Base-by-base conservation (phyloP, 2,329 filamentous ascomycete species). In the Penicillium sp. region DNA sequence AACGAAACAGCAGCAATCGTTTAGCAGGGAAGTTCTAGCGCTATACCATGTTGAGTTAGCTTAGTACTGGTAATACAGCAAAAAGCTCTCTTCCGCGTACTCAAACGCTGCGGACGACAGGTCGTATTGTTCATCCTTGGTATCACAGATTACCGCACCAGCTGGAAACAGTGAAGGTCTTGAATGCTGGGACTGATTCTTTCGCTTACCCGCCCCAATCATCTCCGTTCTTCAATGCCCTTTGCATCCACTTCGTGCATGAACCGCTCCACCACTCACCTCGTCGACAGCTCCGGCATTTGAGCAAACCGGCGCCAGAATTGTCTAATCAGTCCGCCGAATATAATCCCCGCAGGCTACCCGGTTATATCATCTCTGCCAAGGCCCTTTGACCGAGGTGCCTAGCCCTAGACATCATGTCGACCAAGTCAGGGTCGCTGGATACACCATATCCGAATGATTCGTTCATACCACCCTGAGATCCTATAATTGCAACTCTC, bases 161-260 rank as follows among this genome's bases (percentile, higher is more conserved):
- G 8, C 22, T 31, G 4, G 10, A n/a, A 3, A 0, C 8, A 28
- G 5, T 15, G 15, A 28, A 28, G 3, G 1, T 11, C 22, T 1
- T 20, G 20, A 20, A 2, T 20, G 20, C 14, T 15, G 0, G 11
- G n/a, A 4, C 42, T 2, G 7, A 5, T 7, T 45, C n/a, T 20
- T 54, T 25, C 31, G 47, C 56, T 63, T 62, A 62, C n/a, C 63
- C 63, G 61, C 15, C 49, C 55, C 52, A 58, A 58, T 55, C 1
- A 47, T 10, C 4, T 31, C 22, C 14, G 7, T 54, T n/a, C 55
- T 41, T 47, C n/a, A 35, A 35, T 5, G 5, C 7, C 28, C 28
- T 31, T 31, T 31, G 28, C 28, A 31, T 31, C 28, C 28, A 8
- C 28, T 31, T 28, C n/a, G 20, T 4, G 22, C 3, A 12, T 20